Base-by-base conservation (phyloP, 2,329 filamentous ascomycete genomes). In the Proliferodiscus dingleyae region DNA sequence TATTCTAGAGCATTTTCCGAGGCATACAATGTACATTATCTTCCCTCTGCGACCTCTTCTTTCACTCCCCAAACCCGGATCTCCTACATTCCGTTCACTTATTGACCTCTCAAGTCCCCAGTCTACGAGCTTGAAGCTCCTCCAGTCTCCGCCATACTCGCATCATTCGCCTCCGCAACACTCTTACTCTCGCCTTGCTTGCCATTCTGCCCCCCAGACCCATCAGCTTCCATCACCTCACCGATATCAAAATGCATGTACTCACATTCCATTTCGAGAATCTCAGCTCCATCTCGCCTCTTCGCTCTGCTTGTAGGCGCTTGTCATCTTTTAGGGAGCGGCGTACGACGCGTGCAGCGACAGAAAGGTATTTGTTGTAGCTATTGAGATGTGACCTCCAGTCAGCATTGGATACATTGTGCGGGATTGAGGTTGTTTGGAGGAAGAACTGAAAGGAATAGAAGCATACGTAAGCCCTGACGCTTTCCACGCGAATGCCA, bases 311-410 rank as follows among this genome's bases (percentile, higher is more conserved):
- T 59, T 69, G 69, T 59, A 96, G 71, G 74, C 93, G 83, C 77
- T 89, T 85, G 48, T 93, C 88, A 66, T 98, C 93, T 80, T 97
- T 96, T 70, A 98, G 79, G 69, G 89, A 95, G 70, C 89, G 87
- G 75, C 94, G 93, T 70, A 98, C 87, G 67, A 88, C 87, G 72
- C 90, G 89, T 72, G 90, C 83, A 66, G 93, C 89, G 74, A 98
- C 81, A 67, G 90, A 83, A 68, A 98, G 84, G 84, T 96, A 97
- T 77, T 90, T 93, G 85, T 98, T 98, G 88, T 98, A 98, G 76
- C 93, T 98, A 70, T 67, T 57, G 42, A 41, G 63, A 70, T 65
- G 70, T 28, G n/a, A 34, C 18, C n/a, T 15, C 49, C 55, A 43
- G 55, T 64, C 43, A 64, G 60, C n/a, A 26, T 55, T 34, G 16